Base-by-base conservation (phyloP, 148 eudicot species). In the Euryodendron excelsum region DNA sequence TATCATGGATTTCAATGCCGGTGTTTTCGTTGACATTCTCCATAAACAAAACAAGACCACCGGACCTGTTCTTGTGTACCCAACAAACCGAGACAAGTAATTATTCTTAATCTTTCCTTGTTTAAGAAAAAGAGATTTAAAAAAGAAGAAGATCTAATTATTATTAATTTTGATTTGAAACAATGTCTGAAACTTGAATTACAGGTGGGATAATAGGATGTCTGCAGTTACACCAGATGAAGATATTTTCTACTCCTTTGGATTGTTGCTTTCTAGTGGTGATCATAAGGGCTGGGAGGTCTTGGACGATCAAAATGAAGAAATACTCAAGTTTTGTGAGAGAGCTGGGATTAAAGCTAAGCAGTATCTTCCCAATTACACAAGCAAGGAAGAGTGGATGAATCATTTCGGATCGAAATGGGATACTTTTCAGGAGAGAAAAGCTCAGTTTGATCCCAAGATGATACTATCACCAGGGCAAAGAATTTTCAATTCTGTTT, bases 151-250 rank as follows among this genome's bases (percentile, higher is more conserved):
- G 3, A 0, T 1, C 17, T 15, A 47, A 47, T 18, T 2, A 52
- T 52, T 18, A 52, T 18, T 18, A 15, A 39, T 2, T 39, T 3
- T 52, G n/a, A 8, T 25, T n/a, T 59, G 4, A n/a, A 59, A 4
- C 63, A 10, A 4, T 55, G 62, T 39, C 28, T 25, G 5, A 1
- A 45, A 47, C 2, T 47, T 36, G 4, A 50, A 14, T 73, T 75
- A 68, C 82, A 96, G 99, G 86, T 96, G 99, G 99, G 92, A 96
- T 75, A 89, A 90, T 69, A 72, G 87, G 39, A 93, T 91, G 99
- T 89, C 95, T 7, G 91, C 93, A 1, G 82, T 87, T 0, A 86
- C 69, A 89, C 94, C 97, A 36, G 97, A 89, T 5, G 99, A 91
- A 78, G 94, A 91, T 1, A 90, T 78, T 28, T 88, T 93, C 62